These are phyloP conservation scores for Solanum piurae DNA, from an alignment of 257 asterid genomes.

Conservation along the genomic window DNA sequence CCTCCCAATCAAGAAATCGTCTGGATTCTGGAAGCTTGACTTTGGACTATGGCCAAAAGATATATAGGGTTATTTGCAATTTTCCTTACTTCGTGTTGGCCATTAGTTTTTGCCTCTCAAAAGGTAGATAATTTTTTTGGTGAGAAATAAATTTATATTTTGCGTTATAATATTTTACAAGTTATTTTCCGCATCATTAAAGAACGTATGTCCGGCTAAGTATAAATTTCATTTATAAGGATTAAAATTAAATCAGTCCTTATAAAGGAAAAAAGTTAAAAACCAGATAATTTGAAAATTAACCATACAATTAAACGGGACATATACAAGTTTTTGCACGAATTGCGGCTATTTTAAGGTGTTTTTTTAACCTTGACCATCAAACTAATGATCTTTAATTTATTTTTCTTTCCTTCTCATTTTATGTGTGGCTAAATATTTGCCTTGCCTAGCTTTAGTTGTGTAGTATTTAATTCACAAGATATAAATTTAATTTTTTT, in stretches of 20 bases:
- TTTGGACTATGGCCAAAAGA: not conserved
- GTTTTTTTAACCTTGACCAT: not conserved
- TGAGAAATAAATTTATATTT: too few species aligned
- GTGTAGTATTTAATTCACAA: not conserved
- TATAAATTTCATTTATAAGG: too few species aligned
- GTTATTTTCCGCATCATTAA: too few species aligned
- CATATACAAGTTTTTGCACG: not conserved
- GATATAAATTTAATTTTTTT: not conserved
- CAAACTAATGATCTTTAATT: too few species aligned
- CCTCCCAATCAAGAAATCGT: not conserved
- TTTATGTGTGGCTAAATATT: not conserved
- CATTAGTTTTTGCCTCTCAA: not conserved
- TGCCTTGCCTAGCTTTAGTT: not conserved
- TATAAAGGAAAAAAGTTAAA: too few species aligned
- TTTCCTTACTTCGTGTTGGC: not conserved
- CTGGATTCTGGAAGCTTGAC: not conserved
- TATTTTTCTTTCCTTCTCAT: not conserved
- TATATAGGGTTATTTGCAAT: not conserved
- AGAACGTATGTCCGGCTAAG: too few species aligned
- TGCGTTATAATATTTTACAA: too few species aligned
- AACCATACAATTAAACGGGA: not conserved
- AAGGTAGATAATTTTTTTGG: fast-evolving
- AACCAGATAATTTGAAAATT: too few species aligned
- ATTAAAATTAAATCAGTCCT: too few species aligned
- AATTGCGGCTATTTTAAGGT: not conserved